Conservation (phyloP, 257 asterid species). For the Handroanthus guayacan region DNA sequence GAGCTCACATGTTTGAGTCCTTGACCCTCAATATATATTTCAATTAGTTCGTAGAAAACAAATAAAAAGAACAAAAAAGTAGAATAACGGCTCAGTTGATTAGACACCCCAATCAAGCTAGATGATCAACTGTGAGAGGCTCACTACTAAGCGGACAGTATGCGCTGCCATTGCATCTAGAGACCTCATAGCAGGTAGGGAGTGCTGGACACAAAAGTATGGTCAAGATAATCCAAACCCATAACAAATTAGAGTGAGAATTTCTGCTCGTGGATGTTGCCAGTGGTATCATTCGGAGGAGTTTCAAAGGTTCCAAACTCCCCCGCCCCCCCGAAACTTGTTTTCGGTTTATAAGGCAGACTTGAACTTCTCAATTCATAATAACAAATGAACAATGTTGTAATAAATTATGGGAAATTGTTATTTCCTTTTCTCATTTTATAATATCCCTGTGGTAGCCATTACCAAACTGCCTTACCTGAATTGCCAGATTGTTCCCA, state of each 20-base stretch:
- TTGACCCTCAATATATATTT: not conserved
- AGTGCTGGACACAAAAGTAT: not conserved
- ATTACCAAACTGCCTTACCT: slow-evolving; percentile 50
- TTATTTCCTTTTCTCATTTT: slow-evolving; percentile 1
- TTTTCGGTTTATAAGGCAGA: not conserved
- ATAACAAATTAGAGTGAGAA: not conserved
- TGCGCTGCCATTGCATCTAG: not conserved
- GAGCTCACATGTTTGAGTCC: not conserved
- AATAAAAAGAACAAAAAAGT: not conserved
- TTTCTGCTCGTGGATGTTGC: not conserved
- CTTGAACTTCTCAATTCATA: not conserved
- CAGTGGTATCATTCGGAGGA: not conserved
- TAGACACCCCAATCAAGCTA: not conserved
- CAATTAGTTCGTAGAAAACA: not conserved
- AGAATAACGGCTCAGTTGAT: not conserved
- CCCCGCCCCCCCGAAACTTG: not conserved
- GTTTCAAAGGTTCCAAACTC: not conserved
- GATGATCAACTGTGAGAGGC: not conserved
- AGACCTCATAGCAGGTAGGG: slow-evolving; percentile 6
- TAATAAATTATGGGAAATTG: slow-evolving; percentile 7
- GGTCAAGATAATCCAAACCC: not conserved
- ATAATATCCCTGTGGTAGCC: slow-evolving; percentile 6
- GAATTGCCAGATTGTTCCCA: slow-evolving; percentile 80
- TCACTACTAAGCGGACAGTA: not conserved
- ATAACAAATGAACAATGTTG: not conserved